These are phyloP conservation scores for Sinapis alba DNA, from an alignment of 441 rosid genomes.

Conservation along the genomic window DNA sequence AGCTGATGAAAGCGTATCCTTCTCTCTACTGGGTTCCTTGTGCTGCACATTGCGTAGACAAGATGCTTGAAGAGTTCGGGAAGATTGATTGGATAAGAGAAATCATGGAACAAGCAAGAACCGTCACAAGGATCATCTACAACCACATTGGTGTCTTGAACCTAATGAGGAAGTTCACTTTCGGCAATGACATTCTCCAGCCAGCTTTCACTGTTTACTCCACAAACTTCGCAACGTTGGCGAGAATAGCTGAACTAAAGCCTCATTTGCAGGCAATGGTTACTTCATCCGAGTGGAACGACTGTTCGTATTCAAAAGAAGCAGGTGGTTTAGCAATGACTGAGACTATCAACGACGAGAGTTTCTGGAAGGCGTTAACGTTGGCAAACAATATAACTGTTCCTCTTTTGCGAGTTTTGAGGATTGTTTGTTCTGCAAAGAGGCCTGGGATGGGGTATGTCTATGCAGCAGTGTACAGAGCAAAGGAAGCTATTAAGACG, in stretches of 20 bases:
- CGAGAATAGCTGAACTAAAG: constrained; percentile 60
- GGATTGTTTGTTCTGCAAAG: constrained; percentile 55
- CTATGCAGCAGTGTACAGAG: constrained; percentile 78
- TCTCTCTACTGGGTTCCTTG: constrained; percentile 92
- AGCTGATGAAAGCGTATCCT: constrained; percentile 60
- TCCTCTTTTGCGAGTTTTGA: constrained; percentile 73
- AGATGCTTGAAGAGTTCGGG: constrained; percentile 76
- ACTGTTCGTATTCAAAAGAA: constrained; percentile 67
- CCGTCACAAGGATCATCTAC: constrained; percentile 79
- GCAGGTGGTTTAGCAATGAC: constrained; percentile 69
- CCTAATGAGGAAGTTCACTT: constrained; percentile 71
- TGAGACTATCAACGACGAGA: constrained; percentile 61
- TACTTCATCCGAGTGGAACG: constrained; percentile 88
- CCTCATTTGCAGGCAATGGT: constrained; percentile 80
- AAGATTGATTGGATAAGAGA: constrained; percentile 72
- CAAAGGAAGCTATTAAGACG: constrained; percentile 82
- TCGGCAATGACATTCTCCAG: constrained; percentile 74
- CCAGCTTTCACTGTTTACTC: constrained; percentile 62
- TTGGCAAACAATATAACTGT: constrained; percentile 54
- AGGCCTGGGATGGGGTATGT: constrained; percentile 91
- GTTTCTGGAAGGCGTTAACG: constrained; percentile 76
- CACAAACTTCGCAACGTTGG: constrained; percentile 73
- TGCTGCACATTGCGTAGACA: constrained; percentile 67
- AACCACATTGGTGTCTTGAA: constrained; percentile 71
- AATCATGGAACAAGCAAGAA: constrained; percentile 69